Percentiles rank a stretch among this genome's conserved stretches.
Conservation (phyloP, 1,139 yeast genomes). For the Sugiyamaella sp. region DNA sequence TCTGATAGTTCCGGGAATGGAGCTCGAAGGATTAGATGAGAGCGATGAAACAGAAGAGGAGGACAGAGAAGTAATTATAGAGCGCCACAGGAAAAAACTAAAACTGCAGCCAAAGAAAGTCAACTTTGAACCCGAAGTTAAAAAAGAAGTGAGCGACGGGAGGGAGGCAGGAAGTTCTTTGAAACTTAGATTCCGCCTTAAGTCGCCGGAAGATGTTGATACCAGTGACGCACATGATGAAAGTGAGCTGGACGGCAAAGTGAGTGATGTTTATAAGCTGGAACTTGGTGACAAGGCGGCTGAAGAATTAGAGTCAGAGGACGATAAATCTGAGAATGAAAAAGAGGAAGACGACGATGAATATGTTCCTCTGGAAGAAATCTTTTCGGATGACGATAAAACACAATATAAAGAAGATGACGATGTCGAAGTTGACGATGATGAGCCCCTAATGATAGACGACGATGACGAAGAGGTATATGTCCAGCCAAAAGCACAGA, state of each 20-base stretch:
- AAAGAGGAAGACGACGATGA: constrained; percentile 29
- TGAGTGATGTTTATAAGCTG: too few relatives aligned
- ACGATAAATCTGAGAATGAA: constrained; percentile 33
- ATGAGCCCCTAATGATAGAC: constrained; percentile 22
- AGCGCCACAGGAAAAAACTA: constrained; percentile 19
- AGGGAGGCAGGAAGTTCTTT: too few relatives aligned
- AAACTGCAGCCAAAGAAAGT: constrained; percentile 23
- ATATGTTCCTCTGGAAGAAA: constrained; percentile 1
- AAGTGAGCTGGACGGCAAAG: background rate
- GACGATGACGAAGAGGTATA: background rate
- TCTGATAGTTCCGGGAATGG: constrained; percentile 50
- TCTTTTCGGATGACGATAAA: background rate
- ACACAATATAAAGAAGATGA: constrained; percentile 19
- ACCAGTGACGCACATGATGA: constrained; percentile 2
- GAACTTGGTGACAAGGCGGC: constrained; percentile 37
- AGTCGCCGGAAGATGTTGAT: too few relatives aligned
- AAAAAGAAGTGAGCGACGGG: background rate
- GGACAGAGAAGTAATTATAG: constrained; percentile 16
- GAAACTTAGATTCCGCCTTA: too few relatives aligned
- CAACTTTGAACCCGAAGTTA: constrained; percentile 20
- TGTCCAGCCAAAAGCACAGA: background rate
- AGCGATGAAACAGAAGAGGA: constrained; percentile 28
- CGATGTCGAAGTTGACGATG: constrained; percentile 21
- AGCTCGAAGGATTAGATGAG: constrained; percentile 35
- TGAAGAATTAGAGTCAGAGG: constrained; percentile 33